These are phyloP conservation scores for Arachis stenosperma DNA, from an alignment of 306 rosid genomes.

Conservation along the genomic window DNA sequence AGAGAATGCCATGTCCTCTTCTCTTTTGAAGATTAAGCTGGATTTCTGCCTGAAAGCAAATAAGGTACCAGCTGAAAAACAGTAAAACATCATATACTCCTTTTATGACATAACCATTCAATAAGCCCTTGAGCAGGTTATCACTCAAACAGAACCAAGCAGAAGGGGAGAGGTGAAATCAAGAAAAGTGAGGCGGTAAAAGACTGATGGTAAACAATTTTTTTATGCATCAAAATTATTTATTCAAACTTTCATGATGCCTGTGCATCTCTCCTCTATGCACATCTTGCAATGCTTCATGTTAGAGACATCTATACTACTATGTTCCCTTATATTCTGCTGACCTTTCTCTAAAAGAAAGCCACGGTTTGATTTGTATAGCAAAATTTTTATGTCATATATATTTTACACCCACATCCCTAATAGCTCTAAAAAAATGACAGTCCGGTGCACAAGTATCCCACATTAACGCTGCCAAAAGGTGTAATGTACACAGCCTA, in stretches of 20 bases:
- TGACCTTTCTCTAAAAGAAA: neutral
- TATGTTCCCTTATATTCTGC: neutral
- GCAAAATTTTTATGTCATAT: neutral
- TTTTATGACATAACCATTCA: conserved; percentile 10
- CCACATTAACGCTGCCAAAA: no score
- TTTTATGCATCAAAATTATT: neutral
- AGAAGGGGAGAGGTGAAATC: conserved; percentile 16
- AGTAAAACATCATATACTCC: conserved; percentile 19
- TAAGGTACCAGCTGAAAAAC: conserved; percentile 29
- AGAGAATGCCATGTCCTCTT: conserved; percentile 92
- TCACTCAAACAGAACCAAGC: conserved; percentile 25
- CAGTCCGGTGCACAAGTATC: no score
- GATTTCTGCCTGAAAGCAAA: conserved; percentile 80
- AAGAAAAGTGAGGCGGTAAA: neutral
- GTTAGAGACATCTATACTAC: conserved; percentile 10
- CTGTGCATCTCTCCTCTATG: neutral
- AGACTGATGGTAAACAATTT: neutral
- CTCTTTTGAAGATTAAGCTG: conserved; percentile 88
- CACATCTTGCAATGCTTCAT: conserved; percentile 2
- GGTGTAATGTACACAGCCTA: no score
- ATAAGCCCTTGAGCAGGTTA: conserved; percentile 25
- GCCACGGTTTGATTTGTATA: neutral
- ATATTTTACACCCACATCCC: no score
- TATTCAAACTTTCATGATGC: conserved; percentile 5
- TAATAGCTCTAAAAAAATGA: no score